Conservation (phyloP, 208 protist genomes). For the Phytomonas francai region DNA sequence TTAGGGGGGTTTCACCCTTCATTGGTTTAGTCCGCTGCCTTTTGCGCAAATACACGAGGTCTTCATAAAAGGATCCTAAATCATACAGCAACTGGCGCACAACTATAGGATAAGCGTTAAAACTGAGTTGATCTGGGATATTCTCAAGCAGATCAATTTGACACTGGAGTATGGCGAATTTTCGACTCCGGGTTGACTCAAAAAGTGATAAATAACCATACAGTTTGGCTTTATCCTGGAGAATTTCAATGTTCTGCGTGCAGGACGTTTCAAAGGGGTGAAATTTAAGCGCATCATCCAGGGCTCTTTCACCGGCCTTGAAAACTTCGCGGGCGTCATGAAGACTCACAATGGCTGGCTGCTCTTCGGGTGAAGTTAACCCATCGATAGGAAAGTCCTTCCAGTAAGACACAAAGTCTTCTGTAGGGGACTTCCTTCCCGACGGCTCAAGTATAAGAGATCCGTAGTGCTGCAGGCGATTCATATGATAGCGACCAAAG, state of each 20-base stretch:
- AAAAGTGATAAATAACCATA: constrained; percentile 55
- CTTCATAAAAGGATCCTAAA: constrained; percentile 62
- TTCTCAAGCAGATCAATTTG: constrained; percentile 48
- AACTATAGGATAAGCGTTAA: constrained; percentile 79
- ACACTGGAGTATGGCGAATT: constrained; percentile 74
- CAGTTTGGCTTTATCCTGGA: constrained; percentile 56
- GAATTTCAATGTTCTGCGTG: constrained; percentile 78
- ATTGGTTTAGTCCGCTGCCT: constrained; percentile 40
- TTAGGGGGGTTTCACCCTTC: constrained; percentile 49
- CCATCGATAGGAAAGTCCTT: constrained; percentile 55
- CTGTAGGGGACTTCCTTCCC: background rate
- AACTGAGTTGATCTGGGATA: constrained; percentile 75
- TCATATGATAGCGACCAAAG: constrained; percentile 67
- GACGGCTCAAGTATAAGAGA: constrained; percentile 5
- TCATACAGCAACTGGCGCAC: constrained; percentile 82
- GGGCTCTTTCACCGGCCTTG: constrained; percentile 49
- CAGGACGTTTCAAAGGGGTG: constrained; percentile 78
- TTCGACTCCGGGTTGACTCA: constrained; percentile 43
- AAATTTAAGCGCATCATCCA: constrained; percentile 65
- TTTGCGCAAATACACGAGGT: constrained; percentile 53
- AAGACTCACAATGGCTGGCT: constrained; percentile 46
- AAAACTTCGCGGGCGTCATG: constrained; percentile 70
- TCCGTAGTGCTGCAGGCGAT: constrained; percentile 66
- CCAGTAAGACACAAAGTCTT: constrained; percentile 34
- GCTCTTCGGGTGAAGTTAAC: constrained; percentile 23